These are phyloP conservation scores for Paxillus ammoniavirescens DNA, from an alignment of 768 basidiomycete genomes.

Conservation along the genomic window DNA sequence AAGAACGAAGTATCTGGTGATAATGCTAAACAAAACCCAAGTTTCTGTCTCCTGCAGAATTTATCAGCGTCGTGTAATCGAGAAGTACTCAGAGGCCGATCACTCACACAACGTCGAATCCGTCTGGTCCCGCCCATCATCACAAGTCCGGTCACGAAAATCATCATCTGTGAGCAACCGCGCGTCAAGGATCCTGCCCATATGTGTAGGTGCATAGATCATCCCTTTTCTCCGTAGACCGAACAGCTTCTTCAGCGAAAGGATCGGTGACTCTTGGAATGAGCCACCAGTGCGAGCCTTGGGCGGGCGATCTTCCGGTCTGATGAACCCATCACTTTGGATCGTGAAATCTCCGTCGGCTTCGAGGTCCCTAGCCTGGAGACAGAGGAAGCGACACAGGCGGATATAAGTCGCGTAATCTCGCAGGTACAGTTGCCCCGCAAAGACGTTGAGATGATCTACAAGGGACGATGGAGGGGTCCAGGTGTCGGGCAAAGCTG, in stretches of 20 bases:
- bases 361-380: slow-evolving; percentile 41
- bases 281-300: neutral
- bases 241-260: slow-evolving; percentile 32
- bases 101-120: neutral
- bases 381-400: slow-evolving; percentile 37
- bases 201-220: slow-evolving; percentile 35
- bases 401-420: slow-evolving; percentile 31
- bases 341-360: slow-evolving; percentile 41
- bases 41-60: neutral
- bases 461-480: slow-evolving; percentile 12
- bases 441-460: slow-evolving; percentile 41
- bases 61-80: neutral
- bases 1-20: no score
- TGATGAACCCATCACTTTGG: slow-evolving; percentile 22
- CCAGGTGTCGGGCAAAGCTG: slow-evolving; percentile 17
- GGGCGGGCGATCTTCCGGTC: slow-evolving; percentile 3
- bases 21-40: no score
- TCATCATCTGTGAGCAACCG: slow-evolving; percentile 24
- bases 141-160: slow-evolving; percentile 12
- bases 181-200: slow-evolving; percentile 38
- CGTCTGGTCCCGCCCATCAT: neutral
- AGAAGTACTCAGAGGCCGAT: neutral
- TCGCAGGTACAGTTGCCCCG: slow-evolving; percentile 44
- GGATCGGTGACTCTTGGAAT: slow-evolving; percentile 13
- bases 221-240: slow-evolving; percentile 39